Conservation (phyloP, 2,329 filamentous ascomycete genomes). For the Xylaria sp. region DNA sequence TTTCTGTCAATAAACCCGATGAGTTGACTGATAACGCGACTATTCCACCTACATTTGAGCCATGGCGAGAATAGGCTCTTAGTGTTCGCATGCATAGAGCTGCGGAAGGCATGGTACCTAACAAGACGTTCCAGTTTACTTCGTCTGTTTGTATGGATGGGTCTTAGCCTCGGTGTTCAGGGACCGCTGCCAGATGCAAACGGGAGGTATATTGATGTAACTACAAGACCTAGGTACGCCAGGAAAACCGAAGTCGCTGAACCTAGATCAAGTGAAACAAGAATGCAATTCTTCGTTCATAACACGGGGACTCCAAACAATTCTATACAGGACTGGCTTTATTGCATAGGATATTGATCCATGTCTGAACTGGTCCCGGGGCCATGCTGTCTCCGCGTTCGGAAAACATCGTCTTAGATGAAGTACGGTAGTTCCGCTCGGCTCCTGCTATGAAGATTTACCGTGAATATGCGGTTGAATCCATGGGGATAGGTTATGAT, state of each 20-base stretch:
- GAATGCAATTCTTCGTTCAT: background rate
- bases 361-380: background rate
- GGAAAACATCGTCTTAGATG: background rate
- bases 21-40: background rate
- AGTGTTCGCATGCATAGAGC: constrained; percentile 54
- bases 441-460: background rate
- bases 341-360: background rate
- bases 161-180: constrained; percentile 1
- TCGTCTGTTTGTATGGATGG: background rate
- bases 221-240: background rate
- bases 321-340: background rate
- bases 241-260: background rate
- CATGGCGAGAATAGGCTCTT: constrained; percentile 57
- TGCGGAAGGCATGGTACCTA: constrained; percentile 52
- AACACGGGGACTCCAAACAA: background rate
- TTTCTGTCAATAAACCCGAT: constrained; percentile 15
- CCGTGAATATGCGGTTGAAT: background rate
- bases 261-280: background rate
- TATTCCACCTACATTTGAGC: constrained; percentile 52
- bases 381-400: background rate
- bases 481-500: no score
- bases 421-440: background rate
- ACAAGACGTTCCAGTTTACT: no score
- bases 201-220: no score
- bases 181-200: background rate